These are phyloP conservation scores for Cyclotella atomus DNA, from an alignment of 108 stramenopile species.

Conservation along the genomic window DNA sequence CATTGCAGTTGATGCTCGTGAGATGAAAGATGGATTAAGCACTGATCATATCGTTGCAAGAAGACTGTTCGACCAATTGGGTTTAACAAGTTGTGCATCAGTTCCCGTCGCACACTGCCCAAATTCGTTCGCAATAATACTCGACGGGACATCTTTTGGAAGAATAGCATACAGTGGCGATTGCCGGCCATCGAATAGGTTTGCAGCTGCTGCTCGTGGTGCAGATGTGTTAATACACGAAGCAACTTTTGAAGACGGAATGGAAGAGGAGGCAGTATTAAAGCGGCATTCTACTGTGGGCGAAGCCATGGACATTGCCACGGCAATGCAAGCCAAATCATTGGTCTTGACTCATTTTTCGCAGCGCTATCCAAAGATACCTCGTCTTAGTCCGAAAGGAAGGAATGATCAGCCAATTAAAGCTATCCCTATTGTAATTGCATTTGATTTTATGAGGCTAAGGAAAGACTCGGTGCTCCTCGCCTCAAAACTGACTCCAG, in stretches of 20 bases:
- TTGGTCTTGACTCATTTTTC: slow-evolving; percentile 95
- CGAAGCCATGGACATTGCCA: slow-evolving; percentile 86
- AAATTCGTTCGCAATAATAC: slow-evolving; percentile 86
- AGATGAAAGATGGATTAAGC: slow-evolving; percentile 40
- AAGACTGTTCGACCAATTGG: slow-evolving; percentile 57
- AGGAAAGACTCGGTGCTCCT: slow-evolving; percentile 43
- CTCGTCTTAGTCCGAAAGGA: slow-evolving; percentile 48
- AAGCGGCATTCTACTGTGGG: slow-evolving; percentile 94
- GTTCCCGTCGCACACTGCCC: slow-evolving; percentile 92
- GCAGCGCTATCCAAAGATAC: slow-evolving; percentile 95
- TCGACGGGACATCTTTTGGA: slow-evolving; percentile 80
- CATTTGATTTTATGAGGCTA: slow-evolving; percentile 84
- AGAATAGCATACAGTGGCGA: slow-evolving; percentile 93
- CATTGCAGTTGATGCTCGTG: slow-evolving; percentile 72
- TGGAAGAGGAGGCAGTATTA: slow-evolving; percentile 84
- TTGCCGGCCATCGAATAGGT: slow-evolving; percentile 86
- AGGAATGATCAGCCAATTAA: neutral
- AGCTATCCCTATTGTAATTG: slow-evolving; percentile 58
- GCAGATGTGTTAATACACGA: slow-evolving; percentile 95
- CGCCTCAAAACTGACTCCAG: slow-evolving; percentile 69
- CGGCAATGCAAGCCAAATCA: slow-evolving; percentile 79
- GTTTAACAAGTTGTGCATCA: slow-evolving; percentile 57
- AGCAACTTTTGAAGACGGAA: slow-evolving; percentile 97
- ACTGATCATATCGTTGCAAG: slow-evolving; percentile 30
- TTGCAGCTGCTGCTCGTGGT: slow-evolving; percentile 68